These are phyloP conservation scores for Puccinia hordei DNA, from an alignment of 1,284 basidiomycete species.

Conservation along the genomic window DNA sequence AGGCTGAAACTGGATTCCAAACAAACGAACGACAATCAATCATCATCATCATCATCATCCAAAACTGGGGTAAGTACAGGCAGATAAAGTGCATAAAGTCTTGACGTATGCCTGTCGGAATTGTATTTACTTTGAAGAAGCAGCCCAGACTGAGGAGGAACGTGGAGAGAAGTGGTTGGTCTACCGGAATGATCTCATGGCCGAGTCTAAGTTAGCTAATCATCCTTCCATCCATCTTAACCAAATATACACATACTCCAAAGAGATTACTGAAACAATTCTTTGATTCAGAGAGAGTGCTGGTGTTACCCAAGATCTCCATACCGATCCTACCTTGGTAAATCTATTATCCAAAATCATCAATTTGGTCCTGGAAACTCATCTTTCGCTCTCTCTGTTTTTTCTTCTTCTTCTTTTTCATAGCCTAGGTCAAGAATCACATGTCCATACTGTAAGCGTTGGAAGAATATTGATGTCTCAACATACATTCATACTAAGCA, in stretches of 20 bases:
- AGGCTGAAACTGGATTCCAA: not conserved
- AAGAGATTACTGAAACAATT: no score
- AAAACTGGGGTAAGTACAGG: no score
- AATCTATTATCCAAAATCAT: not conserved
- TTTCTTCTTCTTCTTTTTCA: not conserved
- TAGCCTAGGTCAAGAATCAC: conserved; percentile 43
- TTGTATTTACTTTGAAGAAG: conserved; percentile 82
- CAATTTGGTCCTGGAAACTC: conserved; percentile 2
- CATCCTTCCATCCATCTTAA: conserved; percentile 41
- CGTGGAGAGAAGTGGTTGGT: conserved; percentile 71
- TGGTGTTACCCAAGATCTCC: conserved; percentile 85
- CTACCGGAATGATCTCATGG: conserved; percentile 89
- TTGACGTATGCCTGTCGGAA: conserved; percentile 93
- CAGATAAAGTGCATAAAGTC: conserved; percentile 78
- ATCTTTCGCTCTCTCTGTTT: not conserved
- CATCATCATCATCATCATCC: no score
- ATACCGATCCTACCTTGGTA: conserved; percentile 85
- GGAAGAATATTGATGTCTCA: not conserved
- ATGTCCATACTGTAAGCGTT: conserved; percentile 39
- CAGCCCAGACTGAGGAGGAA: conserved; percentile 61
- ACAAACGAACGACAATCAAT: conserved; percentile 56
- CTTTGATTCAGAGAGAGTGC: conserved; percentile 73
- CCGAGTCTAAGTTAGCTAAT: conserved; percentile 78
- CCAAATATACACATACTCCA: not conserved
- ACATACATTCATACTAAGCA: not conserved